Percentiles rank a stretch among this genome's conserved stretches.
Conservation (phyloP, 2,329 filamentous ascomycete species). For the Fusarium equiseti region DNA sequence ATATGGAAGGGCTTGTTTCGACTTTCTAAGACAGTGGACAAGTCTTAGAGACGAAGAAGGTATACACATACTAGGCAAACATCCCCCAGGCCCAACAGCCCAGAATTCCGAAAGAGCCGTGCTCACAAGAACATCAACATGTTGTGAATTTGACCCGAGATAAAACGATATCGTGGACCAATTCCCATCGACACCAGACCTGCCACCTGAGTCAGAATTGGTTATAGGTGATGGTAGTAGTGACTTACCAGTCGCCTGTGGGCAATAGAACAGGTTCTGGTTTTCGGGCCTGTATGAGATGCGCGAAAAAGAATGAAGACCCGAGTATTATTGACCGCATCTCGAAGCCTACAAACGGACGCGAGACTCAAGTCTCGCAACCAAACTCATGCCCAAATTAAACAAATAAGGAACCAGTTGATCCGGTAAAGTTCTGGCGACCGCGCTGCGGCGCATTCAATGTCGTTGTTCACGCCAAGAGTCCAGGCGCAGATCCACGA, state of each 20-base stretch:
- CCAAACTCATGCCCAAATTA: conserved; percentile 6
- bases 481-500: conserved; percentile 4
- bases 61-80: conserved; percentile 58
- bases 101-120: conserved; percentile 79
- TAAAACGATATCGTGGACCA: conserved; percentile 77
- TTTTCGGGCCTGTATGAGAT: conserved; percentile 32
- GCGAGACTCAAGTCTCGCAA: conserved; percentile 1
- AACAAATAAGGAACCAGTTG: conserved; percentile 18
- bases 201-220: conserved; percentile 47
- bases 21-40: background rate
- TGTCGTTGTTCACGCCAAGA: conserved; percentile 9
- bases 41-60: background rate
- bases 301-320: conserved; percentile 28
- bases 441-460: conserved; percentile 21
- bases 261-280: conserved; percentile 42
- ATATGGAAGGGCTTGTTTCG: background rate
- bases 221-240: background rate
- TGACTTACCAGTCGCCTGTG: conserved; percentile 40
- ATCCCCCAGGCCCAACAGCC: conserved; percentile 72
- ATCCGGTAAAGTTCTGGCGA: conserved; percentile 6
- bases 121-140: conserved; percentile 64
- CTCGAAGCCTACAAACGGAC: conserved; percentile 4
- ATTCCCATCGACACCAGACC: conserved; percentile 74
- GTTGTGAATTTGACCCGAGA: conserved; percentile 56
- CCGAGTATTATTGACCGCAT: conserved; percentile 39